These are phyloP conservation scores for Phlegmacium glaucopus DNA, from an alignment of 768 basidiomycete genomes.

Conservation along the genomic window DNA sequence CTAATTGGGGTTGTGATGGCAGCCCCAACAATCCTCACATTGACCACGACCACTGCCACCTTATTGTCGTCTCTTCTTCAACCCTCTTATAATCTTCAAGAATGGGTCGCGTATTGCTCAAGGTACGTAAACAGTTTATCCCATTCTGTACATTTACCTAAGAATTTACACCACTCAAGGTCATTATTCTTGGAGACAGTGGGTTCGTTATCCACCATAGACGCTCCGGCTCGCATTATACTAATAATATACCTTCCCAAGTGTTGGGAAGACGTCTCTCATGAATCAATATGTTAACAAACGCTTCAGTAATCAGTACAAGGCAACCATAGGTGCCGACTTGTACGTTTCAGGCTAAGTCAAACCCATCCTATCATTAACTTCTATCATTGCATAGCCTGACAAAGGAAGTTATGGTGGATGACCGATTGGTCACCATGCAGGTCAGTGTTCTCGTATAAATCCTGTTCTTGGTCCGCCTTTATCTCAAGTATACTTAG, in stretches of 20 bases:
- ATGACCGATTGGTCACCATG: conserved; percentile 98
- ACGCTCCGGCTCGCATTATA: conserved; percentile 9
- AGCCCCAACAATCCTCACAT: conserved; percentile 9
- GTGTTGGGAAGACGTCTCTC: conserved; percentile 98
- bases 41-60: no score
- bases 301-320: conserved; percentile 99
- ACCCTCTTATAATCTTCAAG: conserved; percentile 18
- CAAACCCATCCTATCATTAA: conserved; percentile 12
- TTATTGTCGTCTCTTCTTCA: conserved; percentile 20
- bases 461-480: neutral
- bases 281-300: conserved; percentile 99
- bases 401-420: conserved; percentile 98
- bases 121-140: conserved; percentile 42
- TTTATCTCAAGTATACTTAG: conserved; percentile 35
- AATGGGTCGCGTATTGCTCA: conserved; percentile 87
- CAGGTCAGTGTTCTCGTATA: conserved; percentile 54
- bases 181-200: conserved; percentile 98
- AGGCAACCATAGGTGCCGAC: conserved; percentile 97
- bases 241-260: conserved; percentile 26
- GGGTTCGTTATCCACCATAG: conserved; percentile 51
- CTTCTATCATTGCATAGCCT: conserved; percentile 48
- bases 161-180: conserved; percentile 43
- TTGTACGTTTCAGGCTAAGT: conserved; percentile 56
- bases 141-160: neutral
- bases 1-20: conserved; percentile 19